These are phyloP conservation scores for Meyerozyma sp. DNA, from an alignment of 1,139 yeast genomes.

Conservation along the genomic window DNA sequence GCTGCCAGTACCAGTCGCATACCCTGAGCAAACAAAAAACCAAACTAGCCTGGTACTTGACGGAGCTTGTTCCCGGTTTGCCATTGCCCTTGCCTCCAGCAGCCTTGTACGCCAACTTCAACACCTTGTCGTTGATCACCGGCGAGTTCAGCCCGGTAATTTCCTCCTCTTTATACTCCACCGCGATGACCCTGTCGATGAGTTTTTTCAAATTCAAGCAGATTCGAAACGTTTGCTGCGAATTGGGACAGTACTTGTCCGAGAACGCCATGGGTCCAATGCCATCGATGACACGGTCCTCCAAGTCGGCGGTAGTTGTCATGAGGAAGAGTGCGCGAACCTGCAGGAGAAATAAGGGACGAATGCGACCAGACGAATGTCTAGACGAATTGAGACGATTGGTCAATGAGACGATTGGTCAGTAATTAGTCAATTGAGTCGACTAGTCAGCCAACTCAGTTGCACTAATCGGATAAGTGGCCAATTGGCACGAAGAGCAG, in stretches of 20 bases:
- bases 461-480: too few relatives aligned
- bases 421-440: too few relatives aligned
- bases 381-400: too few relatives aligned
- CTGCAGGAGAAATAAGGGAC: not conserved
- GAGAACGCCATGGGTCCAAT: slow-evolving; percentile 3
- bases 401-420: too few relatives aligned
- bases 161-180: slow-evolving; percentile 46
- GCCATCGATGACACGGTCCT: slow-evolving; percentile 1
- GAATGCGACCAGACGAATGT: too few relatives aligned
- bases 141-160: slow-evolving; percentile 58
- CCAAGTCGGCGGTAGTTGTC: not conserved
- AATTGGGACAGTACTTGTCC: slow-evolving; percentile 40
- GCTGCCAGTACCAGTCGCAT: slow-evolving; percentile 71
- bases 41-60: slow-evolving; percentile 61
- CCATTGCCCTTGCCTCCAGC: slow-evolving; percentile 80
- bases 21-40: slow-evolving; percentile 70
- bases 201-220: slow-evolving; percentile 68
- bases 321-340: not conserved
- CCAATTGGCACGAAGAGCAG: too few relatives aligned
- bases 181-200: slow-evolving; percentile 67
- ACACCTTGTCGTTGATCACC: slow-evolving; percentile 53
- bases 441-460: too few relatives aligned
- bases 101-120: slow-evolving; percentile 59
- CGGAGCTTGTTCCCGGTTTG: slow-evolving; percentile 46
- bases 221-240: slow-evolving; percentile 68